Conservation (phyloP, 768 basidiomycete genomes). For the Austroboletus festivus region DNA sequence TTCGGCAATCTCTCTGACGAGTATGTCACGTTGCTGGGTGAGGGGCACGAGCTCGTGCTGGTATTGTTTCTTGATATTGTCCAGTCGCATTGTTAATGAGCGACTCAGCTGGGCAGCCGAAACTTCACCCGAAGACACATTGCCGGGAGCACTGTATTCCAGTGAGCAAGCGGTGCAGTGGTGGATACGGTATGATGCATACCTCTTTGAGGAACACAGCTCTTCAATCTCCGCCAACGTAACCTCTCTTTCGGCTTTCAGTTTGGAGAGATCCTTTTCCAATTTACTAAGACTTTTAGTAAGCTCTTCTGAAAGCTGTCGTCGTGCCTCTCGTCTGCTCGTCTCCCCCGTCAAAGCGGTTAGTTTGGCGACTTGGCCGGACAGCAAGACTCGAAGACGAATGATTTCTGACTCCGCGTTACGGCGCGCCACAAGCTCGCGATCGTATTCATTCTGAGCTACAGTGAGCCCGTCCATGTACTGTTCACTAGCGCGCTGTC, state of each 20-base stretch:
- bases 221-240: slow-evolving; percentile 93
- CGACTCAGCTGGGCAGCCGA: slow-evolving; percentile 50
- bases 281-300: slow-evolving; percentile 70
- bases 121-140: slow-evolving; percentile 30
- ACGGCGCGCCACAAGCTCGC: slow-evolving; percentile 80
- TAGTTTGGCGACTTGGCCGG: slow-evolving; percentile 85
- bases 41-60: slow-evolving; percentile 83
- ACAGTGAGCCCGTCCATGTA: slow-evolving; percentile 91
- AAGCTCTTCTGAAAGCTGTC: slow-evolving; percentile 77
- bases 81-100: slow-evolving; percentile 80
- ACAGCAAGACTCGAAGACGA: slow-evolving; percentile 76
- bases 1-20: slow-evolving; percentile 80
- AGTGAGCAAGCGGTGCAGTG: slow-evolving; percentile 22
- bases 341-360: slow-evolving; percentile 82
- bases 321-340: slow-evolving; percentile 72
- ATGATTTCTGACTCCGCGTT: slow-evolving; percentile 93
- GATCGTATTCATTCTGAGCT: slow-evolving; percentile 92
- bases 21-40: slow-evolving; percentile 72
- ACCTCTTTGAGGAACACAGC: slow-evolving; percentile 74
- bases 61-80: slow-evolving; percentile 85
- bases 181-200: slow-evolving; percentile 17
- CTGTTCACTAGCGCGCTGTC: slow-evolving; percentile 84
- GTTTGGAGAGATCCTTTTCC: slow-evolving; percentile 81
- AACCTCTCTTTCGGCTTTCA: slow-evolving; percentile 89
- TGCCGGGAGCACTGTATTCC: slow-evolving; percentile 25